Base-by-base conservation (phyloP, 2,329 filamentous ascomycete genomes). In the Fusarium citri region DNA sequence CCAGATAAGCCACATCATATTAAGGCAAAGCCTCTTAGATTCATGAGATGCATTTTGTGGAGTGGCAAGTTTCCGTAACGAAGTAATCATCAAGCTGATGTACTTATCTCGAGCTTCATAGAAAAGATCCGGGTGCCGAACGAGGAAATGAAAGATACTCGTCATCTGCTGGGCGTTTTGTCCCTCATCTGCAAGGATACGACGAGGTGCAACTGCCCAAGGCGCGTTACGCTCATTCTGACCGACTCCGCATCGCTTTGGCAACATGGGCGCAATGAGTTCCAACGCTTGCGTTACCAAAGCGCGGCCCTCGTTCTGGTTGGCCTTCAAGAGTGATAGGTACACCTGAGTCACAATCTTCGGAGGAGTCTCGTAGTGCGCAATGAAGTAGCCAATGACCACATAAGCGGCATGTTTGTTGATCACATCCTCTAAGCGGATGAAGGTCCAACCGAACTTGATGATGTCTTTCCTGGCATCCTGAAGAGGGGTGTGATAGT, bases 371-470 rank as follows among this genome's bases (percentile, higher is more conserved):
- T 99, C 97, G 77, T 97, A 99, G 69, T 97, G 92, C 1, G 94
- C 93, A 74, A 99, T 98, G 82, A 99, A 99, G 80, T 98, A 99
- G 5, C 93, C 94, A 66, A 99, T 97, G 8, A 99, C 89, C 8
- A 98, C 95, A 75, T 99, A 99, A 5, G 96, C 94, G 1, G 95
- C 96, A 78, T 98, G 96, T 80, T 99, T 99, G 84, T 98, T 99
- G 83, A 99, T 97, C 60, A 97, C 93, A 79, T 99, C 96, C 76
- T 99, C 97, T n/a, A 99, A 87, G 25, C 93, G 90, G 75, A 99
- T 99, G 77, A 97, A 98, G 20, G 94, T 97, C 96, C 96, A 99
- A 5, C 94, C 94, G 80, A 98, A 99, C 81, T 98, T 98, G 77
- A 99, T 99, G 67, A 99, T 95, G 70, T 99, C 96, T 80, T 99